These are phyloP conservation scores for Talaromyces trachyspermus DNA, from an alignment of 495 filamentous ascomycete species.

Conservation along the genomic window DNA sequence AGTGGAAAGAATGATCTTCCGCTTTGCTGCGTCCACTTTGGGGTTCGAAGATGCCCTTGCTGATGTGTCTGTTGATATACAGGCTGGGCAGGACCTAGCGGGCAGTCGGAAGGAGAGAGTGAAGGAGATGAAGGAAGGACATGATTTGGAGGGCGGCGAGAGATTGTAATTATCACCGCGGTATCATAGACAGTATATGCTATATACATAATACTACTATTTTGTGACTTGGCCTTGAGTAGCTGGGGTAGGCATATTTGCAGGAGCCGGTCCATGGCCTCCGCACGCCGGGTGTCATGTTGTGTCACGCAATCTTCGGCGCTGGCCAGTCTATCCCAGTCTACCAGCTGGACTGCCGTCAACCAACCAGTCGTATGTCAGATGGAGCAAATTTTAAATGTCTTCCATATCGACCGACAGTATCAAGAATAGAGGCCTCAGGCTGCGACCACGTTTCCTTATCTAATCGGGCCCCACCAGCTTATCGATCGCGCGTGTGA, in stretches of 20 bases:
- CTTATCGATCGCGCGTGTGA: neutral
- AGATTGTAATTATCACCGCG: constrained; percentile 4
- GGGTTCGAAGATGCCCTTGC: constrained; percentile 19
- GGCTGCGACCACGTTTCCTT: neutral
- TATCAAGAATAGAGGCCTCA: no score
- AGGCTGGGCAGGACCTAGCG: constrained; percentile 27
- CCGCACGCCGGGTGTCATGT: no score
- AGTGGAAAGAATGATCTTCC: constrained; percentile 28
- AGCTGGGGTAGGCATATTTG: no score
- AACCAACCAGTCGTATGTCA: no score
- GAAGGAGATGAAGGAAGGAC: constrained; percentile 22
- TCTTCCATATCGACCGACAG: no score
- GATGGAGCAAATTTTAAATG: no score
- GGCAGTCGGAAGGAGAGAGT: constrained; percentile 23
- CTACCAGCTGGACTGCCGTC: no score
- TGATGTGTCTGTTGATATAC: constrained; percentile 18
- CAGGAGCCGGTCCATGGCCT: no score
- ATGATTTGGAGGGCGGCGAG: constrained; percentile 21
- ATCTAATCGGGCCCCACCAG: neutral
- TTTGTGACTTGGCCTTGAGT: no score
- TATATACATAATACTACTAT: no score
- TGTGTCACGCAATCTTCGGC: neutral
- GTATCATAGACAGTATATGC: no score
- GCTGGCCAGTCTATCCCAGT: no score
- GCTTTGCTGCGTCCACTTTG: constrained; percentile 21